phyloP scores from a whole-genome alignment of 1,284 basidiomycete species.

The Sporisorium iseilematis-ciliati region DNA sequence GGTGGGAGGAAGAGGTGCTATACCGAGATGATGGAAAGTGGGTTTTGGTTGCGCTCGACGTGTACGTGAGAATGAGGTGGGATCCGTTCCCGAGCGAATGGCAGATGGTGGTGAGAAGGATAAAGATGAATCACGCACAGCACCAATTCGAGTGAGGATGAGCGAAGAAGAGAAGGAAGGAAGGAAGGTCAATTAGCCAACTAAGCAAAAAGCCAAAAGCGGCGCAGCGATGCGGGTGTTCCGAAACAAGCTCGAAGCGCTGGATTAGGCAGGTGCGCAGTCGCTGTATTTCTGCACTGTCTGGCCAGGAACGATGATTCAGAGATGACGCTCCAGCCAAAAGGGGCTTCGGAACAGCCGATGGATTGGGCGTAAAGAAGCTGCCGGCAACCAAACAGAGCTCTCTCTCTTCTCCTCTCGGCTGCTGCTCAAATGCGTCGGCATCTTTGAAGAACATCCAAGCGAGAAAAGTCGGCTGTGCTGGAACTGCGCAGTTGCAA shows the following conservation, averaged over 20 bases:
- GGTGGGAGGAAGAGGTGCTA: background rate
- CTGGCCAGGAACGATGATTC: conserved; percentile 2
- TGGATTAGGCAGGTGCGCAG: background rate
- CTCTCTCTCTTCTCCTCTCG: background rate
- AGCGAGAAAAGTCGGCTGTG: conserved; percentile 3
- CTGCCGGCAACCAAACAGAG: conserved; percentile 6
- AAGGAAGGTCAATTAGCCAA: too few relatives aligned
- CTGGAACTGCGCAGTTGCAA: background rate
- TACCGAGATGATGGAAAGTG: background rate
- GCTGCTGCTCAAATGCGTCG: background rate
- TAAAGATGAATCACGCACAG: conserved; percentile 15
- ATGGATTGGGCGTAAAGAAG: background rate
- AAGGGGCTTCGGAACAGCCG: background rate
- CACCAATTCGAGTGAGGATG: conserved; percentile 1
- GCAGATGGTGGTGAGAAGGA: background rate
- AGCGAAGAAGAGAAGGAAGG: background rate
- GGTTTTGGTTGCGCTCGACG: too few relatives aligned
- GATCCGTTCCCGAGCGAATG: background rate
- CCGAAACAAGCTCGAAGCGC: background rate
- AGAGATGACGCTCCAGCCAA: background rate
- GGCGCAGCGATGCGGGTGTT: too few relatives aligned
- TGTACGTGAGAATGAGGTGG: background rate
- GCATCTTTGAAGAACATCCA: conserved; percentile 13
- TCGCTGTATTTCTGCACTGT: too few relatives aligned
- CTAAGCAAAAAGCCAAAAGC: too few relatives aligned